Conservation (phyloP, 805 yeast genomes). For the Kodamaea neixiangensis region DNA sequence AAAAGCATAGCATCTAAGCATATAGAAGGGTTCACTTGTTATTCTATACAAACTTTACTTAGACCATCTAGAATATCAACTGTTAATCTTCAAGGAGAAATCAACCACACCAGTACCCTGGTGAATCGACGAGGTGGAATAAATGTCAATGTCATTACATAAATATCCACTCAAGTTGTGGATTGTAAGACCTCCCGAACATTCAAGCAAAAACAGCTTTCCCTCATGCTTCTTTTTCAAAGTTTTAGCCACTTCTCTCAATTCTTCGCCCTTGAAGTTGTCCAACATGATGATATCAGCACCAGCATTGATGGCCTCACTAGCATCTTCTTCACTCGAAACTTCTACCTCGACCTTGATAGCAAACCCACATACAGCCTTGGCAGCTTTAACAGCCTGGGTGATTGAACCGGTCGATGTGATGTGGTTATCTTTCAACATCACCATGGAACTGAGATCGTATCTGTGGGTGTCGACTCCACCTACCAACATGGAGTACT, state of each 20-base stretch:
- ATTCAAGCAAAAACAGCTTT: conserved; percentile 67
- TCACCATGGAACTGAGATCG: conserved; percentile 90
- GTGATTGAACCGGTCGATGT: conserved; percentile 94
- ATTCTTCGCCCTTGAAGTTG: conserved; percentile 69
- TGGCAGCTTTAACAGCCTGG: conserved; percentile 74
- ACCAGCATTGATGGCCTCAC: conserved; percentile 91
- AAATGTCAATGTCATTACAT: conserved; percentile 81
- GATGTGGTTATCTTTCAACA: conserved; percentile 93
- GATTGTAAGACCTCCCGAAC: conserved; percentile 86
- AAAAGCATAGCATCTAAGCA: too few species aligned
- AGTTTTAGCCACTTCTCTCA: conserved; percentile 62
- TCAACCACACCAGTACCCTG: conserved; percentile 88
- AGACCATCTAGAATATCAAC: background rate
- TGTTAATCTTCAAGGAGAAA: conserved; percentile 72
- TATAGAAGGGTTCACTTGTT: background rate
- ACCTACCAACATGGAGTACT: conserved; percentile 93
- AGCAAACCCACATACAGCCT: conserved; percentile 83
- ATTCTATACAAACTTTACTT: background rate
- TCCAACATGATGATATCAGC: conserved; percentile 96
- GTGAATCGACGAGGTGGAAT: conserved; percentile 88
- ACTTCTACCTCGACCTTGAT: conserved; percentile 92
- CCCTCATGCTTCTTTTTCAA: conserved; percentile 60
- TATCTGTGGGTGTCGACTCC: conserved; percentile 93
- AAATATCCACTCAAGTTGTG: conserved; percentile 65
- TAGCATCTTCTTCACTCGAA: conserved; percentile 79